Base-by-base conservation (phyloP, 2,329 filamentous ascomycete genomes). In the Penicillium sclerotigenum region DNA sequence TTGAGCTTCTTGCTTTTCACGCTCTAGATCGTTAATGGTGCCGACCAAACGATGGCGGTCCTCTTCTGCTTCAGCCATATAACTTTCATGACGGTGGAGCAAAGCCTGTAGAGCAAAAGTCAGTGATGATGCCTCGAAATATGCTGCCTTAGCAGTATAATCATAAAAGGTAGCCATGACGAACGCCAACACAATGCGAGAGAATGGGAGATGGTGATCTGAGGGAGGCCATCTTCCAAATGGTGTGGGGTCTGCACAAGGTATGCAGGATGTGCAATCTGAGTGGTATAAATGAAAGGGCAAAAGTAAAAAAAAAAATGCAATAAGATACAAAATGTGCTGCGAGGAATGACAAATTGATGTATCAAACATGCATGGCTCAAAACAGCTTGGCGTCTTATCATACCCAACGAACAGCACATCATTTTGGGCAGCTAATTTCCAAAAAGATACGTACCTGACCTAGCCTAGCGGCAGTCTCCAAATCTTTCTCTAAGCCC, bases 31-130 rank as follows among this genome's bases (percentile, higher is more conserved):
- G 65, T 89, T 87, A 70, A 97, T 91, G 59, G 84, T 89, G 45
- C 79, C 75, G 42, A 84, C 82, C 75, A 97, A 85, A 59, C 87
- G 84, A 59, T 81, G 78, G 58, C 92, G 89, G 72, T 97, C 91
- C 65, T 86, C 85, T 79, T 96, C 91, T 57, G 92, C 91, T 73
- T 96, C 91, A 65, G 87, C 87, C 82, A 97, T 93, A 75, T 96
- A 97, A 57, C 89, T 86, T 79, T 97, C 92, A 83, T 99, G 92
- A 67, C 93, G 88, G 62, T 88, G 86, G 40, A 99, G 85, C 54
- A 99, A 82, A 58, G 91, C 91, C 94, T 97, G 86, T 57, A 88
- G 75, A 52, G 83, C 79, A 75, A 85, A 89, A 51, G 86, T 95
- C 76, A 95, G 88, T 77, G 81, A 82, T 63, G 80, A 79, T 20